Percentiles rank a stretch among this genome's conserved stretches.
Evolutionary conservation across 495 filamentous ascomycete genomes (phyloP).

Genomic region (Trypethelium eluteriae): DNA sequence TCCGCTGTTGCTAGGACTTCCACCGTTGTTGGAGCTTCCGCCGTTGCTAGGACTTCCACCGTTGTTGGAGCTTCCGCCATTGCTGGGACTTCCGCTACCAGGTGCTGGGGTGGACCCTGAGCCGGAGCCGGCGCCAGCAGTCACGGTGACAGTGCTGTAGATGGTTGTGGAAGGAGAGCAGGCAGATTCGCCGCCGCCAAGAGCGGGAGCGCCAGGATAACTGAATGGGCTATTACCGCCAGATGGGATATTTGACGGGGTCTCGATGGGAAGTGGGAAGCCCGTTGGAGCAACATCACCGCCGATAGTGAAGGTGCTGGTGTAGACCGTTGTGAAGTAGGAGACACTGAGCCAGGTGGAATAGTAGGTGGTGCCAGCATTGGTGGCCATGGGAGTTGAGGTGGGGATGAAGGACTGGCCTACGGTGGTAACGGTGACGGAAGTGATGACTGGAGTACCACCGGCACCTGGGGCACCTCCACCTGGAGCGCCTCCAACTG

Average conservation of each 20-base stretch:
- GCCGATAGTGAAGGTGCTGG: neutral
- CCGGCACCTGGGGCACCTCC: neutral
- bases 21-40: neutral
- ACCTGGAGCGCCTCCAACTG: neutral
- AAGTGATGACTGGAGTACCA: neutral
- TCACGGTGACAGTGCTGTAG: slow-evolving; percentile 10
- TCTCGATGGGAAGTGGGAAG: neutral
- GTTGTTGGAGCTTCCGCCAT: neutral
- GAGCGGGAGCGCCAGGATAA: neutral
- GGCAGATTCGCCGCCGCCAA: neutral
- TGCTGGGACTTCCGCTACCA: neutral
- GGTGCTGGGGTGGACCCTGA: neutral
- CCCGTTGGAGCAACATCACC: neutral
- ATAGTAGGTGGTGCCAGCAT: neutral
- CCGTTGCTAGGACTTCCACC: neutral
- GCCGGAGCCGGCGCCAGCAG: neutral
- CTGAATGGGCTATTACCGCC: neutral
- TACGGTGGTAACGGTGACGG: slow-evolving; percentile 4
- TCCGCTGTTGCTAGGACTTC: neutral
- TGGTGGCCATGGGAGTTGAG: neutral
- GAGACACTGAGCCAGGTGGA: slow-evolving; percentile 2
- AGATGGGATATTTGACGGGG: neutral
- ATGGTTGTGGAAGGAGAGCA: neutral
- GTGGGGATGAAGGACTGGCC: slow-evolving; percentile 7
- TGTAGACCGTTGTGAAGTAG: slow-evolving; percentile 4